These are phyloP conservation scores for Gaeumannomyces tritici DNA, from an alignment of 2,329 filamentous ascomycete species.

Conservation along the genomic window DNA sequence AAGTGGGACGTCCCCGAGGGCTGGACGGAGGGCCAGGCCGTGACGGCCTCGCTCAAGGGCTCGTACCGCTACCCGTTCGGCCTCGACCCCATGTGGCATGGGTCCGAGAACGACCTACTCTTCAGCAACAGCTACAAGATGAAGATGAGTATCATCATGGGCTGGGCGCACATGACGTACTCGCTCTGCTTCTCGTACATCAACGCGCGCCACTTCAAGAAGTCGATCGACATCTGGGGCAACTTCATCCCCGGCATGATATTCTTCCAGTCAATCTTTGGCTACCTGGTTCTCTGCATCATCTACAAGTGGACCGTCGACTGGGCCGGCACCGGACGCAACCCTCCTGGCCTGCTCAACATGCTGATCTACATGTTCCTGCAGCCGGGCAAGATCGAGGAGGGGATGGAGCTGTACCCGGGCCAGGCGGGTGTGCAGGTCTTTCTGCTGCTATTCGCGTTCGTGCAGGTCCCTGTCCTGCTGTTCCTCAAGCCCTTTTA, in stretches of 20 bases:
- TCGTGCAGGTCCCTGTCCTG: slow-evolving; percentile 80
- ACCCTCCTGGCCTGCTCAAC: slow-evolving; percentile 84
- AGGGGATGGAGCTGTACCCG: slow-evolving; percentile 56
- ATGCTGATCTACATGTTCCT: slow-evolving; percentile 99
- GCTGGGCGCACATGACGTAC: slow-evolving; percentile 98
- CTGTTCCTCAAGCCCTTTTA: slow-evolving; percentile 95
- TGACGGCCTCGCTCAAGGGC: slow-evolving; percentile 51
- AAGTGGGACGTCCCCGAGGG: slow-evolving; percentile 59
- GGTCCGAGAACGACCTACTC: slow-evolving; percentile 84
- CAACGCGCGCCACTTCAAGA: slow-evolving; percentile 93
- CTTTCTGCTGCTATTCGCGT: slow-evolving; percentile 68
- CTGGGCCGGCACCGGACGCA: slow-evolving; percentile 57
- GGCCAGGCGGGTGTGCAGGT: slow-evolving; percentile 72
- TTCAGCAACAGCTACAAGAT: slow-evolving; percentile 99
- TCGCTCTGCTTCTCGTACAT: slow-evolving; percentile 86
- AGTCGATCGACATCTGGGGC: slow-evolving; percentile 89
- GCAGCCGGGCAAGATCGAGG: slow-evolving; percentile 62
- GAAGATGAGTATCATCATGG: slow-evolving; percentile 97
- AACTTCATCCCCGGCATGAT: slow-evolving; percentile 98
- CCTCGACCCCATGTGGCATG: slow-evolving; percentile 94
- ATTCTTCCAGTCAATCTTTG: slow-evolving; percentile 98
- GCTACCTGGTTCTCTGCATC: slow-evolving; percentile 88
- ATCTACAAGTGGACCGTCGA: slow-evolving; percentile 95
- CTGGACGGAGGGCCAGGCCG: slow-evolving; percentile 54
- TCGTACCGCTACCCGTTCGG: slow-evolving; percentile 91